Conservation (phyloP, 441 rosid genomes). For the Daphne laureola region DNA sequence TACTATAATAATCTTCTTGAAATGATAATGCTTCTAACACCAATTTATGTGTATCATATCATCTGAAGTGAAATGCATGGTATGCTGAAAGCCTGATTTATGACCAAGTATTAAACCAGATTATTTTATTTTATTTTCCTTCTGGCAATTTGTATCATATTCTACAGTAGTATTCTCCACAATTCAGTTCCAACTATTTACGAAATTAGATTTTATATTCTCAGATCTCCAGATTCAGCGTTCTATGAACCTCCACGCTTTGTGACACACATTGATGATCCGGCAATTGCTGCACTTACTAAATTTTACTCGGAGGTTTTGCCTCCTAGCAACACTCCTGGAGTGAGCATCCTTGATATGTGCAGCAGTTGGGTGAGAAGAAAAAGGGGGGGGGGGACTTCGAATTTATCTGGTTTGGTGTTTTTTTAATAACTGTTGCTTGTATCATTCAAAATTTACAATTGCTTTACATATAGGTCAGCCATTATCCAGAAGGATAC, state of each 20-base stretch:
- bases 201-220: constrained; percentile 7
- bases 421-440: constrained; percentile 1
- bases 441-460: constrained; percentile 3
- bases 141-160: no score
- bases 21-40: no score
- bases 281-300: constrained; percentile 77
- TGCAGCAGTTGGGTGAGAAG: constrained; percentile 89
- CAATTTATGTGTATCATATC: no score
- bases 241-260: constrained; percentile 81
- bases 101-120: no score
- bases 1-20: no score
- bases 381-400: no score
- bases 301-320: constrained; percentile 66
- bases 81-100: no score
- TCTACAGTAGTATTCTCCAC: background rate
- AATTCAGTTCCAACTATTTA: background rate
- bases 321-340: constrained; percentile 73
- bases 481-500: constrained; percentile 86
- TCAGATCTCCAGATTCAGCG: constrained; percentile 62
- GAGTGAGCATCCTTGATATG: constrained; percentile 77
- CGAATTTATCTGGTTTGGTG: background rate
- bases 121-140: no score
- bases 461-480: constrained; percentile 43
- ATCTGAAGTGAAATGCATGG: no score
- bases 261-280: constrained; percentile 85